Base-by-base conservation (phyloP, 306 rosid genomes). In the Citrullus mucosospermus region DNA sequence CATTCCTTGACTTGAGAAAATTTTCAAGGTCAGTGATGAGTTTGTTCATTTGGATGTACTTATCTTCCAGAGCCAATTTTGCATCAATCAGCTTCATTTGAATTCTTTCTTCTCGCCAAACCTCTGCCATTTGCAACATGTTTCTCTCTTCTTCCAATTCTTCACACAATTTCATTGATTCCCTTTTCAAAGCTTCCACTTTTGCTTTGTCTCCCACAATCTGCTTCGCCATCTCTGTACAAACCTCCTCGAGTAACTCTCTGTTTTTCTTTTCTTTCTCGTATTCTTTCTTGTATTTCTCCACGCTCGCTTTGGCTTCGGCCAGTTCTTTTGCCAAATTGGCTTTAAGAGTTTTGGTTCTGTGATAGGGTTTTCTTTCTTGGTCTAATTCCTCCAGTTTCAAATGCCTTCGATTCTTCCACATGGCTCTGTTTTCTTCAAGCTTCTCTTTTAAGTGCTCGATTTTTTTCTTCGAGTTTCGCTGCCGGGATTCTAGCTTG, bases 41-140 rank as follows among this genome's bases (percentile, higher is more conserved):
- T 39, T 85, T 80, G 66, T 83, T 84, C 91, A 90, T 80, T 81
- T 81, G 81, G 39, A 67, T 63, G 68, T 85, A 90, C 60, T 86
- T 88, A 10, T 86, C 88, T 81, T 90, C 93, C 28, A 90, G 82
- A 46, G 88, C 69, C 51, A 84, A 41, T 81, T 86, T 89, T 46
- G 93, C 97, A 56, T 92, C 97, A 2, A 14, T 28, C 60, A 92
- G 63, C 88, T 89, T 92, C 97, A 90, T 87, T 80, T 89, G 96
- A 60, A 82, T 83, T 7, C 84, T 88, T 74, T 89, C 97, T 83
- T 92, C 96, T 12, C 97, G 96, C 92, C 86, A 89, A 58, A 76
- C 81, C 76, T 89, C 88, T 6, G 87, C 86, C 81, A 88, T 81
- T 83, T 84, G 86, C 78, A 85, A 53, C 97, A 88, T 90, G 56